Percentiles rank a stretch among this genome's conserved stretches.
phyloP scores from a whole-genome alignment of 164 flowering plant genomes.

The Dillenia suffruticosa region DNA sequence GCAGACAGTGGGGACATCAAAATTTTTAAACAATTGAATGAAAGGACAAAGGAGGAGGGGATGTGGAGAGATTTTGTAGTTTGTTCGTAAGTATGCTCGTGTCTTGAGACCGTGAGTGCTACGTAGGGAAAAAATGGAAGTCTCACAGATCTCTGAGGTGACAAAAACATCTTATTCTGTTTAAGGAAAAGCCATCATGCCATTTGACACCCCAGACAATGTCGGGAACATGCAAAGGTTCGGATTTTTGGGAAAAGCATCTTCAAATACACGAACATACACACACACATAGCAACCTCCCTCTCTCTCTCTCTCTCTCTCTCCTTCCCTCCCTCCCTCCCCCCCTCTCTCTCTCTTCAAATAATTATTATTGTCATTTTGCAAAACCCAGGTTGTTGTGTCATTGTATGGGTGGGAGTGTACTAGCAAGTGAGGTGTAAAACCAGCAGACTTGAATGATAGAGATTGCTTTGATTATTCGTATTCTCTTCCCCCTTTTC shows the following conservation, averaged over 20 bases:
- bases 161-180: conserved; percentile 20
- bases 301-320: too few species aligned
- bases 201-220: conserved; percentile 30
- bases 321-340: too few species aligned
- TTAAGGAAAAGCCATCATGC: conserved; percentile 45
- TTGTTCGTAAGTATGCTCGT: not conserved
- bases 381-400: not conserved
- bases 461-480: conserved; percentile 5
- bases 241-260: conserved; percentile 26
- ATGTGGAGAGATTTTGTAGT: not conserved
- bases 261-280: conserved; percentile 5
- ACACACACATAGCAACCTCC: not conserved
- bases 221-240: conserved; percentile 54
- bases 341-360: too few species aligned
- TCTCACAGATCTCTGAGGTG: conserved; percentile 14
- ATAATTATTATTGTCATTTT: too few species aligned
- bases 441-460: conserved; percentile 4
- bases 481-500: not conserved
- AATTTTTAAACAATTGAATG: too few species aligned
- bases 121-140: conserved; percentile 16
- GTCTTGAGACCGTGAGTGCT: not conserved
- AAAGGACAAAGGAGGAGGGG: too few species aligned
- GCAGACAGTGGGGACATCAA: too few species aligned
- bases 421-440: not conserved
- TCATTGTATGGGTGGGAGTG: too few species aligned